Base-by-base conservation (phyloP, 495 filamentous ascomycete genomes). In the Podospora comata region DNA sequence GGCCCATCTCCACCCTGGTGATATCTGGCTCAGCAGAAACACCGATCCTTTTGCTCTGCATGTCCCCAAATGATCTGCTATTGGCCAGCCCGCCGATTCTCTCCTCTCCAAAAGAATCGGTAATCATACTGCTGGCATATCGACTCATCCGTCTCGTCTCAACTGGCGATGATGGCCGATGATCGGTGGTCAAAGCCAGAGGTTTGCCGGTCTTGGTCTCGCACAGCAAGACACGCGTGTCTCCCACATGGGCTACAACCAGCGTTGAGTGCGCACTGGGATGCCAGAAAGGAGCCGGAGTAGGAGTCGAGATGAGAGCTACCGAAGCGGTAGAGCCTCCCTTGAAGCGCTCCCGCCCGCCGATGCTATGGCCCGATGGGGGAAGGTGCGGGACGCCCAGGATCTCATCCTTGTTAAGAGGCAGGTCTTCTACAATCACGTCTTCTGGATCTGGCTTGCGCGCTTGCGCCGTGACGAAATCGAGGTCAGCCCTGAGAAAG, bases 81-180 rank as follows among this genome's bases (percentile, higher is more conserved):
- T 99, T 99, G 72, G 95, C 95, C 0, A 99, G 86, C 0, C 94
- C 93, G 64, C 88, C 88, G 81, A 99, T 93, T 68, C 95, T 92
- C 77, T 98, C 96, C 78, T 99, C 96, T 73, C 95, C 95, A 74
- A 98, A 98, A 18, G 92, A 95, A 76, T 99, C 95, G 0, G 94
- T 96, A 26, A 96, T 88, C 71, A 99, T 94, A 0, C 90, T 91
- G 54, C 73, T 75, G 65, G 78, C 92, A 73, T 91, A 97, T 63
- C 94, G 90, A 5, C 93, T 89, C 39, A 99, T 85, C 26, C 95
- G 87, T 63, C 85, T 88, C 15, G 90, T 88, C 80, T 99, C 95
- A 64, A 86, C 80, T 0, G 96, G 94, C 1, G 89, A 86, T n/a
- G 88, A 91, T 0, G 95, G 94, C 73, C 94, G 94, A 79, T 99